Percentiles rank a stretch among this genome's conserved stretches.
Evolutionary conservation across 2,329 filamentous ascomycete genomes (phyloP).

Genomic region (Penicillium sp.): DNA sequence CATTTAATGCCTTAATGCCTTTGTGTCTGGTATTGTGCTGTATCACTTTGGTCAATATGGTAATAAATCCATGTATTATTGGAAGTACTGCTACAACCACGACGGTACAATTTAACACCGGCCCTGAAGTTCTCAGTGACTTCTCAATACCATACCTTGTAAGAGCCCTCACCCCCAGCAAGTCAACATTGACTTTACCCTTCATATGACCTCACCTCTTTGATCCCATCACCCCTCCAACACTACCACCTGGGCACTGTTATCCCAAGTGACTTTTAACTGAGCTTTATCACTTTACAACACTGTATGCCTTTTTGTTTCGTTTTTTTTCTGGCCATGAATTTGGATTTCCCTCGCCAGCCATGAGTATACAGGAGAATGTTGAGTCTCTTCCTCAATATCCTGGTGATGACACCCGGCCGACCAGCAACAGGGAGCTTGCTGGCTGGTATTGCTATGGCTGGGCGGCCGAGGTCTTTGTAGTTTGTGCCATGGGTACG

Average conservation of each 20-base stretch:
- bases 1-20: slow-evolving; percentile 15
- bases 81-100: neutral
- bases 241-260: neutral
- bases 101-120: neutral
- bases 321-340: neutral
- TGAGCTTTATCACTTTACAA: neutral
- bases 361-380: slow-evolving; percentile 15
- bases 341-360: neutral
- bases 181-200: neutral
- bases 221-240: neutral
- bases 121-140: neutral
- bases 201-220: slow-evolving; percentile 22
- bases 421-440: slow-evolving; percentile 84
- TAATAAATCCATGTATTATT: neutral
- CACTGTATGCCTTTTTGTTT: neutral
- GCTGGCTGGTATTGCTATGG: slow-evolving; percentile 94
- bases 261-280: neutral
- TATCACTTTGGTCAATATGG: neutral
- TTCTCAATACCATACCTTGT: neutral
- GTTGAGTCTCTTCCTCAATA: slow-evolving; percentile 57
- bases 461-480: slow-evolving; percentile 95
- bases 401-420: slow-evolving; percentile 79
- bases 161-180: neutral
- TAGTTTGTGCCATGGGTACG: slow-evolving; percentile 77
- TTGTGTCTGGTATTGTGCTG: slow-evolving; percentile 14